phyloP scores from a whole-genome alignment of 352 stramenopile species.

The Globisporangium cystogenes region DNA sequence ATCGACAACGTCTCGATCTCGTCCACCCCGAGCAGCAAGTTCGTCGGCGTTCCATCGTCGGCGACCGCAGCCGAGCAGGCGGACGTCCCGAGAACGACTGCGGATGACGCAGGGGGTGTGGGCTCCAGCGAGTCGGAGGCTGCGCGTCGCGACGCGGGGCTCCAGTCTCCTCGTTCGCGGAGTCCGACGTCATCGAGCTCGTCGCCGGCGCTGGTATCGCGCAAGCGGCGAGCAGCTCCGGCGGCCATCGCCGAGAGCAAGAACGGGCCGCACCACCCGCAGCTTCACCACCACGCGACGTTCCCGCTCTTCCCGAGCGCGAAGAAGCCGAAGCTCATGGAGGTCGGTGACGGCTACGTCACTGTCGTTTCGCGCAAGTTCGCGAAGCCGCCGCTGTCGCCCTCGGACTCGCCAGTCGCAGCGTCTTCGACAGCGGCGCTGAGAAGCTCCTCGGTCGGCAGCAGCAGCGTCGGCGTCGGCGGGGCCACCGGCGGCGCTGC shows the following conservation, averaged over 20 bases:
- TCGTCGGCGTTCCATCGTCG: not conserved
- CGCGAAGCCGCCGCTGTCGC: not conserved
- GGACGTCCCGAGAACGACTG: not conserved
- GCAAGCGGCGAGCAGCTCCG: constrained; percentile 15
- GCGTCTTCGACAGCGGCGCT: not conserved
- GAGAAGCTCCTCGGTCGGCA: not conserved
- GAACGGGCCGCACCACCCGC: not conserved
- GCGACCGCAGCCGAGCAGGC: not conserved
- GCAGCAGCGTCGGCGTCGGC: constrained; percentile 1
- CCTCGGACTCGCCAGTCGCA: not conserved
- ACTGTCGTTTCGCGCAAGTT: constrained; percentile 32
- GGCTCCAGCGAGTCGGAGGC: too few relatives aligned
- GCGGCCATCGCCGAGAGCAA: constrained; percentile 6
- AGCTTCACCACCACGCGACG: constrained; percentile 3
- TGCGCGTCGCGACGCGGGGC: not conserved
- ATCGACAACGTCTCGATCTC: constrained; percentile 82
- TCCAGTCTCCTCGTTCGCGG: constrained; percentile 9
- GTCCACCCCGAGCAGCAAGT: constrained; percentile 11
- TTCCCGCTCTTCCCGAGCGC: constrained; percentile 31
- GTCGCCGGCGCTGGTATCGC: constrained; percentile 11
- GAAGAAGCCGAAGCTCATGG: constrained; percentile 52
- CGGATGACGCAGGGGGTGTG: too few relatives aligned
- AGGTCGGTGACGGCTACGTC: constrained; percentile 32
- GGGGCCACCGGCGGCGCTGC: not conserved
- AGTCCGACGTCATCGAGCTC: constrained; percentile 11